Evolutionary conservation across 2,329 filamentous ascomycete genomes (phyloP), one percentile per base, ranked within the genome.

Genomic region (Harringtonia lauricola): DNA sequence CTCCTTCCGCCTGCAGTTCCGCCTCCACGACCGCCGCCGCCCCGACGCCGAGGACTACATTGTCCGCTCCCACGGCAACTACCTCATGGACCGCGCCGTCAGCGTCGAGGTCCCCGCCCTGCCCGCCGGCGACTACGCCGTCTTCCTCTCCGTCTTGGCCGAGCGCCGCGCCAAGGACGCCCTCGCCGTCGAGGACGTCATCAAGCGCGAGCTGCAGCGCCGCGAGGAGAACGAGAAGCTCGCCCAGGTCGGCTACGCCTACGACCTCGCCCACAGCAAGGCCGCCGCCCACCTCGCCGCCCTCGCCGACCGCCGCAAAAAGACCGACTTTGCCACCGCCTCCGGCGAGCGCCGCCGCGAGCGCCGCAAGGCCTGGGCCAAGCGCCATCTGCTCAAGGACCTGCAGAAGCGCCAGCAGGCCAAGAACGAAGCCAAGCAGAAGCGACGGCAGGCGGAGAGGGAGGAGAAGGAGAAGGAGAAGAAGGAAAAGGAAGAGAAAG

Each of bases 151-250:
- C 57, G 72, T 92, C 46, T 79, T 80, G 8, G 83, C 83, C 2
- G 72, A 71, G 17, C 74, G 81, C n/a, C 57, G 69, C 22, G 63
- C 71, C 9, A 61, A 65, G 1, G 68, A 64, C 2, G n/a, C n/a
- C n/a, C 43, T 66, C 22, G 59, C 57, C 1, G 73, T 83, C 15
- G 81, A 87, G 49, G 73, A 86, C 31, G 77, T 83, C 2, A 75
- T 90, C 21, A 73, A 76, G 40, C 66, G 71, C 8, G 75, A 79
- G 44, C 83, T 79, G 44, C 74, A 76, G 42, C 66, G 66, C 2
- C 65, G 72, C 6, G 60, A 80, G 15, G 83, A 88, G 54, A 92
- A 85, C 22, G 83, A 87, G 53, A 94, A 94, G 60, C 70, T 94
- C 2, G 69, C 81, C 1, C 68, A 77, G 12, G 77, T 83, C n/a